phyloP scores from a whole-genome alignment of 257 asterid genomes.

The Nicotiana otophora region DNA sequence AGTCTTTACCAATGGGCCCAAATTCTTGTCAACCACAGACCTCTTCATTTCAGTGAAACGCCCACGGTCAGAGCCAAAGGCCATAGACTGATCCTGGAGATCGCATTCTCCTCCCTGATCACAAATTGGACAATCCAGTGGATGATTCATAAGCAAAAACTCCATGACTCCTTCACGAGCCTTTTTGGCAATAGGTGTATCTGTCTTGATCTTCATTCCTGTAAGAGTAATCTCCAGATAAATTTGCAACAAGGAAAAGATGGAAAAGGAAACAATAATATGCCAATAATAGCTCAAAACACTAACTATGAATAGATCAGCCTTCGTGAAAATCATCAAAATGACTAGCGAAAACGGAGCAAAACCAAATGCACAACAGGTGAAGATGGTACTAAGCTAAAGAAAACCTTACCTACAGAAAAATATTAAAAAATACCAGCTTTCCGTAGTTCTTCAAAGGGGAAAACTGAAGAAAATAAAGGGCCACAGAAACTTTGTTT shows the following conservation, averaged over 20 bases:
- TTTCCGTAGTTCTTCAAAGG: neutral
- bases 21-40: constrained; percentile 95
- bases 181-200: constrained; percentile 91
- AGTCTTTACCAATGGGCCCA: constrained; percentile 93
- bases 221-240: constrained; percentile 4
- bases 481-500: neutral
- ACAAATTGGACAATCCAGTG: constrained; percentile 95
- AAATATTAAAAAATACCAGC: neutral
- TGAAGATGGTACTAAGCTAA: neutral
- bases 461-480: neutral
- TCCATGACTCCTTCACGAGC: constrained; percentile 99
- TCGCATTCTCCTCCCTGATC: constrained; percentile 99
- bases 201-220: constrained; percentile 98
- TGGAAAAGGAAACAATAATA: neutral
- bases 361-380: neutral
- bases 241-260: neutral
- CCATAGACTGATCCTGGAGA: constrained; percentile 97
- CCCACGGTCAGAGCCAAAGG: constrained; percentile 95
- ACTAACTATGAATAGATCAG: neutral
- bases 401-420: neutral
- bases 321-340: neutral
- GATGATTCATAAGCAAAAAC: constrained; percentile 93
- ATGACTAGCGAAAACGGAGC: neutral
- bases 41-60: constrained; percentile 92
- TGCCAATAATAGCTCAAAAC: neutral